Conservation (phyloP, 179 eudicot genomes). For the Spergularia azorica region DNA sequence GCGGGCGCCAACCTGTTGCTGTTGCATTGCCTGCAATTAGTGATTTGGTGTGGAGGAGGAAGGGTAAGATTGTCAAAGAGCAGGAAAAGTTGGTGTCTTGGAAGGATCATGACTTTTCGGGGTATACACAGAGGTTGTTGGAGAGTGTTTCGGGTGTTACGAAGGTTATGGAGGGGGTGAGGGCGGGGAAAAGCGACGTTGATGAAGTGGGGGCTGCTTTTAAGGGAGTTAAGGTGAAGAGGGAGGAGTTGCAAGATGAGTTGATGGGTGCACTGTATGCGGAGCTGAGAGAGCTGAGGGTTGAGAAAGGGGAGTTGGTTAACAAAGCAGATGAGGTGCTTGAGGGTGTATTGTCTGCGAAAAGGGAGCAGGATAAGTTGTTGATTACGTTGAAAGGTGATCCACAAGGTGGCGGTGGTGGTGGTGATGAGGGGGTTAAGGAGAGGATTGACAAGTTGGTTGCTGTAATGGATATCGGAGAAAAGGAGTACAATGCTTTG, state of each 20-base stretch:
- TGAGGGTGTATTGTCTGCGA: slow-evolving; percentile 29
- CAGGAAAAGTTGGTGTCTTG: slow-evolving; percentile 26
- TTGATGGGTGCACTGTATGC: slow-evolving; percentile 50
- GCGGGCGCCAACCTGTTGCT: slow-evolving; percentile 42
- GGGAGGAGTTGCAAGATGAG: slow-evolving; percentile 56
- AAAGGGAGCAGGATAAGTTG: slow-evolving; percentile 55
- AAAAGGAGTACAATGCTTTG: slow-evolving; percentile 54
- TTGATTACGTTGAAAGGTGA: slow-evolving; percentile 25
- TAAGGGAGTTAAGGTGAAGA: slow-evolving; percentile 54
- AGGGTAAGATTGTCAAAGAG: slow-evolving; percentile 32
- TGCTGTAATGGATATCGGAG: slow-evolving; percentile 44
- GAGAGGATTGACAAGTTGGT: slow-evolving; percentile 46
- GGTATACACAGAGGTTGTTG: slow-evolving; percentile 49
- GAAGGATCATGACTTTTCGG: slow-evolving; percentile 59
- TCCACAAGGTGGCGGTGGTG: slow-evolving; percentile 28
- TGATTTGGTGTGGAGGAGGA: slow-evolving; percentile 35
- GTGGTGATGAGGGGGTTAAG: slow-evolving; percentile 30
- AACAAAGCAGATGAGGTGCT: slow-evolving; percentile 31
- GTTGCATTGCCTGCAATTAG: slow-evolving; percentile 43
- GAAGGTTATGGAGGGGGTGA: slow-evolving; percentile 58
- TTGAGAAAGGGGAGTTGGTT: slow-evolving; percentile 38
- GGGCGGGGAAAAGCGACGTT: slow-evolving; percentile 36
- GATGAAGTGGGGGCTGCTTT: slow-evolving; percentile 45
- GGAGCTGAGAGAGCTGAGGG: slow-evolving; percentile 47
- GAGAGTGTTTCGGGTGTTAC: slow-evolving; percentile 47